phyloP scores from a whole-genome alignment of 2,329 filamentous ascomycete species.

The Aureobasidium mangrovei region DNA sequence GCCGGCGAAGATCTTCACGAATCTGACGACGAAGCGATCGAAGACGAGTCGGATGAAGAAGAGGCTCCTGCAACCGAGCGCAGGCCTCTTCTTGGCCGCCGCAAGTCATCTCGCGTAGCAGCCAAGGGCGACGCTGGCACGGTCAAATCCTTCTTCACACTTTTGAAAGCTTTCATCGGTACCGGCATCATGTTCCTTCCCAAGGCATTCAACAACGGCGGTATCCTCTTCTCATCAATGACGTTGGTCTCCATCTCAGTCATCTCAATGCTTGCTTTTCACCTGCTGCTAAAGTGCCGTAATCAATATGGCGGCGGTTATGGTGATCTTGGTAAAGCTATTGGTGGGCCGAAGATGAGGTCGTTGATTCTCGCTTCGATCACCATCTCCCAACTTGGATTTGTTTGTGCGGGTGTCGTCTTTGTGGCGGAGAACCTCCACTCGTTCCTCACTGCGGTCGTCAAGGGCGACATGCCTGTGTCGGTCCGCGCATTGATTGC shows the following conservation, averaged over 20 bases:
- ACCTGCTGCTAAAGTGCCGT: slow-evolving; percentile 60
- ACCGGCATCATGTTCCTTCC: slow-evolving; percentile 77
- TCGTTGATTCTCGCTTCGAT: slow-evolving; percentile 60
- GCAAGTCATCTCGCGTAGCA: slow-evolving; percentile 41
- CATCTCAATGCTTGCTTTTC: slow-evolving; percentile 63
- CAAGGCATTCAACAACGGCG: slow-evolving; percentile 70
- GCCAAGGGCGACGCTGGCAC: slow-evolving; percentile 56
- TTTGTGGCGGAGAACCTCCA: slow-evolving; percentile 68
- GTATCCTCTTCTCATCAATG: slow-evolving; percentile 64
- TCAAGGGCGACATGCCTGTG: slow-evolving; percentile 37
- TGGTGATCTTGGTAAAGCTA: slow-evolving; percentile 61
- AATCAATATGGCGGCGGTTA: slow-evolving; percentile 59
- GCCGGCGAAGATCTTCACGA: slow-evolving; percentile 61
- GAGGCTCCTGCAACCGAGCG: slow-evolving; percentile 51
- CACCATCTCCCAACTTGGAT: slow-evolving; percentile 65
- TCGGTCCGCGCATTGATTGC: slow-evolving; percentile 54
- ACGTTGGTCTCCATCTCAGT: slow-evolving; percentile 57
- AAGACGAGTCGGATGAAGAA: slow-evolving; percentile 41
- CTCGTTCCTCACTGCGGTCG: slow-evolving; percentile 58
- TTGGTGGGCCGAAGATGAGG: slow-evolving; percentile 56
- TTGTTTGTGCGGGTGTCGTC: slow-evolving; percentile 69
- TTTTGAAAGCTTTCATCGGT: slow-evolving; percentile 70
- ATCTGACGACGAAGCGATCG: slow-evolving; percentile 51
- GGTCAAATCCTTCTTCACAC: slow-evolving; percentile 68
- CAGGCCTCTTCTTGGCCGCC: slow-evolving; percentile 51